Evolutionary conservation across 352 stramenopile genomes (phyloP).

Genomic region (Pythium utonaiense): DNA sequence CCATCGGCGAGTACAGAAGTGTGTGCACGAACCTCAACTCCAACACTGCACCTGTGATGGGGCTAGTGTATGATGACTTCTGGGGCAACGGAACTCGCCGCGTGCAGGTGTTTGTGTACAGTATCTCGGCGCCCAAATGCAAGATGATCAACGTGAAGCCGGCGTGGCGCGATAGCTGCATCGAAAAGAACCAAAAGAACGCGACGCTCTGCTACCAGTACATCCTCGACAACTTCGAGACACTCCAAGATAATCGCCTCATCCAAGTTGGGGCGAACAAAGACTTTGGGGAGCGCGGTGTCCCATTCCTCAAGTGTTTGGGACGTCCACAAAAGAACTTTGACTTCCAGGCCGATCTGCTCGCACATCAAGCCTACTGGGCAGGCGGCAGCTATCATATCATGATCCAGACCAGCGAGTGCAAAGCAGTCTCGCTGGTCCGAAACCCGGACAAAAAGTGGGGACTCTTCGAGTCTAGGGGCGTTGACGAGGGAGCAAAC

Average conservation of each 20-base stretch:
- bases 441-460: conserved; percentile 34
- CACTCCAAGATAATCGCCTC: conserved; percentile 25
- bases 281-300: conserved; percentile 38
- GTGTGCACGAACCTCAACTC: conserved; percentile 27
- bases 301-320: conserved; percentile 46
- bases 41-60: conserved; percentile 24
- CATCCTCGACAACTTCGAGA: conserved; percentile 45
- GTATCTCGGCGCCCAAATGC: conserved; percentile 32
- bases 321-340: conserved; percentile 35
- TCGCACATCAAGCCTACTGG: conserved; percentile 52
- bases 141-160: conserved; percentile 27
- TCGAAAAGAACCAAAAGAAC: conserved; percentile 27
- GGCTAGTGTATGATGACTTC: conserved; percentile 29
- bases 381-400: conserved; percentile 40
- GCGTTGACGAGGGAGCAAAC: conserved; percentile 35
- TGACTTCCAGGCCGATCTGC: conserved; percentile 50
- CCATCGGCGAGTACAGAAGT: conserved; percentile 23
- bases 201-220: conserved; percentile 36
- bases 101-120: conserved; percentile 25
- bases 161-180: conserved; percentile 23
- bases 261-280: conserved; percentile 33
- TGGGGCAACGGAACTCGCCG: conserved; percentile 26
- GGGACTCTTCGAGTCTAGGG: conserved; percentile 44
- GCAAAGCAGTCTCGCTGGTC: conserved; percentile 33
- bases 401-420: conserved; percentile 49